phyloP scores from a whole-genome alignment of 176 grass and related monocot species.

The Sorghum bicolor region Sorghum_bicolor_NCBIv3 NC_012872.2:46954001-46954500 shows the following conservation, averaged over 20 bases:
- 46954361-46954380: not conserved
- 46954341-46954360: not conserved
- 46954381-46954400: not conserved
- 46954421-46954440: not conserved
- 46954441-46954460: not conserved
- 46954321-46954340: not conserved
- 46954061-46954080: slow-evolving; percentile 56
- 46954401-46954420: not conserved
- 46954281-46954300: slow-evolving; percentile 55
- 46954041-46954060: slow-evolving; percentile 63
- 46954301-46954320: not conserved
- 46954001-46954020: slow-evolving; percentile 74
- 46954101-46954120: slow-evolving; percentile 31
- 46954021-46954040: slow-evolving; percentile 87
- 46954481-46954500: slow-evolving; percentile 11
- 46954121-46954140: not conserved
- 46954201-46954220: slow-evolving; percentile 51
- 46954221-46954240: slow-evolving; percentile 42
- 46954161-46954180: slow-evolving; percentile 53
- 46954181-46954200: slow-evolving; percentile 64
- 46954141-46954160: slow-evolving; percentile 1
- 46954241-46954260: slow-evolving; percentile 24
- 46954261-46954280: slow-evolving; percentile 44
- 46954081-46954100: slow-evolving; percentile 46
- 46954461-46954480: slow-evolving; percentile 12